These are phyloP conservation scores for Panicum hallii DNA, from an alignment of 202 grass and related monocot genomes.

Conservation along the genomic window DNA sequence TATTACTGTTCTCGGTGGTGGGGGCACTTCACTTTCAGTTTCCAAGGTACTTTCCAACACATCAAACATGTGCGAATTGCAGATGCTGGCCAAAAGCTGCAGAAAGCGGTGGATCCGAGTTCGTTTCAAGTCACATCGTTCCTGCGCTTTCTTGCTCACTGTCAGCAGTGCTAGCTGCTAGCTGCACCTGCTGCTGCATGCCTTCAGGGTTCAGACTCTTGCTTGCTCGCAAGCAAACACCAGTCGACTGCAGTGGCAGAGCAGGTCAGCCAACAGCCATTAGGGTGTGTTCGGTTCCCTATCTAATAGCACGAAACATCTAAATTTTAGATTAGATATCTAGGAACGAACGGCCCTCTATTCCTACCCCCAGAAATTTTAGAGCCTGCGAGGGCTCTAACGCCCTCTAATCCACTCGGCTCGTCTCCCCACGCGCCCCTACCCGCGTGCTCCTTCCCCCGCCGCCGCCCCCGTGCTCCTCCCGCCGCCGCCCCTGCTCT, in stretches of 20 bases:
- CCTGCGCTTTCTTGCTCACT: background rate
- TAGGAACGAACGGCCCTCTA: no score
- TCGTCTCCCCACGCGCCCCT: no score
- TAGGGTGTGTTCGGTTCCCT: no score
- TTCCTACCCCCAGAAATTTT: no score
- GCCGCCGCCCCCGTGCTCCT: no score
- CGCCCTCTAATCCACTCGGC: no score
- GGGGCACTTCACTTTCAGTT: slow-evolving; percentile 1
- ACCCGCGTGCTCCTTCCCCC: no score
- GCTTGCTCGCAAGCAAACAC: background rate
- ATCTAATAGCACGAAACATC: no score
- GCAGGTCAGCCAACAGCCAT: background rate
- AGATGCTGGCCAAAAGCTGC: background rate
- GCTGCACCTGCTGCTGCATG: background rate
- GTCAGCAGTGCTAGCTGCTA: background rate
- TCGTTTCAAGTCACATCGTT: slow-evolving; percentile 18
- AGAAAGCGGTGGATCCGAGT: background rate
- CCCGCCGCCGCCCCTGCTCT: no score
- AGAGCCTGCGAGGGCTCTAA: no score
- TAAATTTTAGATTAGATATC: no score
- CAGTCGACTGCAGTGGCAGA: background rate
- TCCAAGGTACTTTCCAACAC: slow-evolving; percentile 20
- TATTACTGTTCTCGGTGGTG: background rate
- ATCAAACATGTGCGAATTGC: slow-evolving; percentile 34
- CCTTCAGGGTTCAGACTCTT: background rate